These are phyloP conservation scores for Myrmaecium sp. DNA, from an alignment of 2,329 filamentous ascomycete species.

Conservation along the genomic window DNA sequence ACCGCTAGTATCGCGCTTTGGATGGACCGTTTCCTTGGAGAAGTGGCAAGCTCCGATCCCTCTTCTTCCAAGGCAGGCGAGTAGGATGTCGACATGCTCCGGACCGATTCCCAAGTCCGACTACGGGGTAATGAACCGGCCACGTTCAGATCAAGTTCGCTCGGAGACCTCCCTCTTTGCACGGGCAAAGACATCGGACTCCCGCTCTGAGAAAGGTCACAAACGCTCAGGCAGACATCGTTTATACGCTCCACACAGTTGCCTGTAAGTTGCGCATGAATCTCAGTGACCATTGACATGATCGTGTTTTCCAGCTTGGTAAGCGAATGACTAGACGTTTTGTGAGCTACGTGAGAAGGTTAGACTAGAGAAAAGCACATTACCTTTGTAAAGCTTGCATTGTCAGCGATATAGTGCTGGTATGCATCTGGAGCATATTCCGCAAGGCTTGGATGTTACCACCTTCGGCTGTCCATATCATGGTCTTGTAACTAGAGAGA, in stretches of 20 bases:
- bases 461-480: constrained; percentile 30
- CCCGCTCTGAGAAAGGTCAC: too few relatives aligned
- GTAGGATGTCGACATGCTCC: too few relatives aligned
- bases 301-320: constrained; percentile 13
- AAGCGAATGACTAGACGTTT: constrained; percentile 2
- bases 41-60: too few relatives aligned
- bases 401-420: constrained; percentile 21
- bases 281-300: constrained; percentile 15
- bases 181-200: too few relatives aligned
- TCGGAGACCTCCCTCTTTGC: too few relatives aligned
- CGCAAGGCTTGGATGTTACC: constrained; percentile 23
- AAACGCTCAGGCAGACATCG: too few relatives aligned
- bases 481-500: constrained; percentile 23
- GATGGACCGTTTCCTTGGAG: too few relatives aligned
- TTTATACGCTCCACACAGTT: constrained; percentile 13
- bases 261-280: constrained; percentile 9
- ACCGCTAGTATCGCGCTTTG: too few relatives aligned
- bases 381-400: constrained; percentile 26
- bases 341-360: not conserved
- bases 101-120: too few relatives aligned
- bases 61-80: too few relatives aligned
- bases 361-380: not conserved
- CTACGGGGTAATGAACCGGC: too few relatives aligned
- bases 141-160: too few relatives aligned
- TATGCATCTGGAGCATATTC: constrained; percentile 26